Base-by-base conservation (phyloP, 2,329 filamentous ascomycete species). In the Myriosclerotinia curreyana region DNA sequence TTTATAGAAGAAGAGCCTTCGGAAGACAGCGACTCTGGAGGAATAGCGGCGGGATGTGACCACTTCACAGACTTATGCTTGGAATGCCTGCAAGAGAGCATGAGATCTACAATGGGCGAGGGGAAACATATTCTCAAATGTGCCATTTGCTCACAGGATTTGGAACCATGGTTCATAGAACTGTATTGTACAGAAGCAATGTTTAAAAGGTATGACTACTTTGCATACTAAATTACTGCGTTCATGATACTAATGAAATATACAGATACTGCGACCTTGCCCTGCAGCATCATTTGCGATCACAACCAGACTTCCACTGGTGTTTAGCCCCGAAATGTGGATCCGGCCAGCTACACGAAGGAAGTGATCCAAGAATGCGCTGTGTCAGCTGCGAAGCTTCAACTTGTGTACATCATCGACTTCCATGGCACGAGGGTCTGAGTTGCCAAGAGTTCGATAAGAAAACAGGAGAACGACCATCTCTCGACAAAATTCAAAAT, bases 271-370 rank as follows among this genome's bases (percentile, higher is more conserved):
- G 15, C 17, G 50, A 62, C 5, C 25, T 55, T n/a, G 50, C 40
- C 11, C n/a, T 55, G 1, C 28, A 25, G 28, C n/a, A 36, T 6
- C 5, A 53, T 15, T 14, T 38, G 11, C n/a, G 22, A 22, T 42
- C 40, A n/a, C 8, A 25, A 20, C n/a, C 60, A 22, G 14, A 55
- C 14, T 55, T 62, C 20, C n/a, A 38, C 20, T 44, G n/a, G 38
- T 54, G 49, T 54, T 14, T 62, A 12, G 49, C 17, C 12, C 11
- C 36, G 12, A 28, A 46, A 7, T 54, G 38, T 36, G 12, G 6
- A 3, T 53, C 60, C 11, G 20, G 38, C 5, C 50, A 54, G 25
- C 44, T 62, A 5, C 60, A 53, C 38, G 17, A 55, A n/a, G 46
- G 44, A 3, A 17, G 40, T 9, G 11, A 22, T 34, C 11, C 40